phyloP scores from a whole-genome alignment of 1,284 basidiomycete genomes.

The Sanguinoderma infundibulare region DNA sequence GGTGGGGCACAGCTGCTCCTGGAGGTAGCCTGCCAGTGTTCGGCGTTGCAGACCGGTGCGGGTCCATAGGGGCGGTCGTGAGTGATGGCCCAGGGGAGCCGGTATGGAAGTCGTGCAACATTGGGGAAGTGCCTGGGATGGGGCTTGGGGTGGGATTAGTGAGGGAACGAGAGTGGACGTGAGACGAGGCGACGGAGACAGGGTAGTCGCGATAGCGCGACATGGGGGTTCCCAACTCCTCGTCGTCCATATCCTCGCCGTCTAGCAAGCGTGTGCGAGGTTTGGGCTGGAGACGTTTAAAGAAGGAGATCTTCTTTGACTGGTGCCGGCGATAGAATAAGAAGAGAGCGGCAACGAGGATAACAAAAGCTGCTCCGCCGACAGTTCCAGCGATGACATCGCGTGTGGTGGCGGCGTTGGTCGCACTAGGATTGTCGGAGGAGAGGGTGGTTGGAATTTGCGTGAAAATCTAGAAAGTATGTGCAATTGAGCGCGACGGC shows the following conservation, averaged over 20 bases:
- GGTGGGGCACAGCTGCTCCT: slow-evolving; percentile 33
- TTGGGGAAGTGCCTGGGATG: slow-evolving; percentile 13
- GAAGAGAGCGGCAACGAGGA: slow-evolving; percentile 42
- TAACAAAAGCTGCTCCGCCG: slow-evolving; percentile 46
- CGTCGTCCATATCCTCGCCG: slow-evolving; percentile 51
- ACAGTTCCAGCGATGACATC: slow-evolving; percentile 52
- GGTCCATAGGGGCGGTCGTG: slow-evolving; percentile 19
- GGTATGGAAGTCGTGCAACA: slow-evolving; percentile 12
- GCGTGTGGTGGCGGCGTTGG: slow-evolving; percentile 31
- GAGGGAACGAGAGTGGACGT: slow-evolving; percentile 10
- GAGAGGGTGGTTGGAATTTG: slow-evolving; percentile 26
- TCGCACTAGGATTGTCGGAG: neutral
- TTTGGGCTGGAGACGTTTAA: slow-evolving; percentile 39
- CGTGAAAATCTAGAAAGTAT: slow-evolving; percentile 11
- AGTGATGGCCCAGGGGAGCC: slow-evolving; percentile 13
- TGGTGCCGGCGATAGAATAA: slow-evolving; percentile 47
- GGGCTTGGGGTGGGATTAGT: slow-evolving; percentile 1
- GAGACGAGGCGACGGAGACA: slow-evolving; percentile 28
- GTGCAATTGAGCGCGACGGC: neutral
- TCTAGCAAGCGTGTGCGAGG: slow-evolving; percentile 46
- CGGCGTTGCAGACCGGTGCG: slow-evolving; percentile 21
- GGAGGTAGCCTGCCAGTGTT: slow-evolving; percentile 5
- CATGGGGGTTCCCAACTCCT: slow-evolving; percentile 34
- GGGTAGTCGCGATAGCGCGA: slow-evolving; percentile 38
- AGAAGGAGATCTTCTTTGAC: slow-evolving; percentile 45